Base-by-base conservation (phyloP, 2,329 filamentous ascomycete species). In the Monosporascus sp. region DNA sequence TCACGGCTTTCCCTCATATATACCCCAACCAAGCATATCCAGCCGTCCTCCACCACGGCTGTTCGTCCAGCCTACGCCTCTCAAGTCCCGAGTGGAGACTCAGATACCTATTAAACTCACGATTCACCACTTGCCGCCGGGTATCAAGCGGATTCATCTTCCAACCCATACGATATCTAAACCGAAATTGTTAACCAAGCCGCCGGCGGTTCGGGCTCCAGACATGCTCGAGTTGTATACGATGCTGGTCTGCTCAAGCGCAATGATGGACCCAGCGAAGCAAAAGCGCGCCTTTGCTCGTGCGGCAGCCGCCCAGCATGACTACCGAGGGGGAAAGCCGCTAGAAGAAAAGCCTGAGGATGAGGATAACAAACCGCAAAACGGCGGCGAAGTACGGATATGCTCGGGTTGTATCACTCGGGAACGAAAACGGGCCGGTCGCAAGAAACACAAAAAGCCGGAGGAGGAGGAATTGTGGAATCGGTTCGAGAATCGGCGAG, bases 81-180 rank as follows among this genome's bases (percentile, higher is more conserved):
- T 83, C 53, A 97, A 97, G 71, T 96, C 92, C 17, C 86, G 94
- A 22, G 94, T 97, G 19, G 94, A 99, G 74, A 97, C 94, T 0
- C 94, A 97, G 68, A 97, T 97, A 61, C 89, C 89, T 8, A 90
- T 97, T 61, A 87, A 87, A 63, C 79, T 97, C 70, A 88, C 86
- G 0, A 72, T 97, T 40, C 86, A 85, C 53, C 85, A 88, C 20
- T 75, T 96, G 47, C 91, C 92, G 1, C 74, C 79, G 1, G 87
- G 88, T 11, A 83, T 92, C 53, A 89, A 87, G 58, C 90, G 87
- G 67, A 75, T 97, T 49, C 91, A 95, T 65, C 80, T 99, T 17
- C 94, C 93, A 5, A 85, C 87, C 3, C 87, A 97, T 67, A 95
- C 91, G 1, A 94, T 99, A 52, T 94, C 92, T 20, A 97, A 97